phyloP scores from a whole-genome alignment of 768 basidiomycete species.

The Boletus barrowsii region DNA sequence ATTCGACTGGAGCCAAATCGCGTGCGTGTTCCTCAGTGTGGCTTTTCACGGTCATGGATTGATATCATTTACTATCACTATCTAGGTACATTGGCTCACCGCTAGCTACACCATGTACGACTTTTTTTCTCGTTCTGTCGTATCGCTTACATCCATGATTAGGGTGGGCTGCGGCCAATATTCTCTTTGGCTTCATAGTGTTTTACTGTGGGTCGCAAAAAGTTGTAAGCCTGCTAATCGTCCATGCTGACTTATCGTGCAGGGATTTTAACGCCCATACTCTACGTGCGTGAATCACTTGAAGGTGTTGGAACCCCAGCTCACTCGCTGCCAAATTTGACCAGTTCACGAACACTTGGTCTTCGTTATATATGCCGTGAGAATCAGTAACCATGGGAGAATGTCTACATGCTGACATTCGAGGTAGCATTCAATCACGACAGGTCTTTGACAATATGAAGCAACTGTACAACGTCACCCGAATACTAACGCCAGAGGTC shows the following conservation, averaged over 20 bases:
- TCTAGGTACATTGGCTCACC: slow-evolving; percentile 41
- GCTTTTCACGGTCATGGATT: background rate
- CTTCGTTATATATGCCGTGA: slow-evolving; percentile 56
- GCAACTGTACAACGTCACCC: slow-evolving; percentile 52
- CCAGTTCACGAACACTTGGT: slow-evolving; percentile 63
- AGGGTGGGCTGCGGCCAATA: slow-evolving; percentile 79
- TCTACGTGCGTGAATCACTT: slow-evolving; percentile 48
- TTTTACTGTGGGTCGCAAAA: slow-evolving; percentile 54
- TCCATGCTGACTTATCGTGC: background rate
- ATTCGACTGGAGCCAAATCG: slow-evolving; percentile 78
- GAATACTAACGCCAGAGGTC: slow-evolving; percentile 49
- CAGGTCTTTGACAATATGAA: slow-evolving; percentile 62
- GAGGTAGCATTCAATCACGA: slow-evolving; percentile 53
- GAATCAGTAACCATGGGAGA: slow-evolving; percentile 12
- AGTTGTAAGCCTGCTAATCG: background rate
- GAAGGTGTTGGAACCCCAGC: slow-evolving; percentile 26
- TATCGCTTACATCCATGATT: background rate
- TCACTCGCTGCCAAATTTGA: background rate
- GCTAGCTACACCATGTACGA: slow-evolving; percentile 63
- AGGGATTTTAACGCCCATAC: slow-evolving; percentile 36
- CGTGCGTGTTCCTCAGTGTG: slow-evolving; percentile 17
- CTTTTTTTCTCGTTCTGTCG: background rate
- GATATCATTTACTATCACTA: background rate
- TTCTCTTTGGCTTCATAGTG: slow-evolving; percentile 60
- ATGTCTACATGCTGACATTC: background rate